phyloP scores from a whole-genome alignment of 139 green algal genomes.

The Micractinium sp. region DNA sequence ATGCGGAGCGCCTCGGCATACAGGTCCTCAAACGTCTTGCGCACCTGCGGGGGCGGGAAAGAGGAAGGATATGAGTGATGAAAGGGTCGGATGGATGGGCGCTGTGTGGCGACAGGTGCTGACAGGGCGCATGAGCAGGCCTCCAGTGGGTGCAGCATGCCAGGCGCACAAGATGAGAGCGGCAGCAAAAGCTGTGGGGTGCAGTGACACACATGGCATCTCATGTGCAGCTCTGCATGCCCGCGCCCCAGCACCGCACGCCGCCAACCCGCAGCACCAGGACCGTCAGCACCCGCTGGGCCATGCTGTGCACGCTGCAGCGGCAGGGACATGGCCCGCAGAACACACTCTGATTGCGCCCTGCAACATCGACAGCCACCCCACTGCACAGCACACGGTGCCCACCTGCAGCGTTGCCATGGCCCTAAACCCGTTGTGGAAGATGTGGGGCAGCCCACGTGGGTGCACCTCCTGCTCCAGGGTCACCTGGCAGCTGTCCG shows the following conservation, averaged over 20 bases:
- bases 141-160: no score
- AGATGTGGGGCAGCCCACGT: constrained; percentile 1
- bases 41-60: background rate
- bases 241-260: no score
- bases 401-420: constrained; percentile 18
- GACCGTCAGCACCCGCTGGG: no score
- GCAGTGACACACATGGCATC: no score
- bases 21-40: constrained; percentile 33
- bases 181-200: no score
- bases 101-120: no score
- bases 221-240: no score
- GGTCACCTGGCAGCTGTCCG: background rate
- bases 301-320: background rate
- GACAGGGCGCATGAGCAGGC: no score
- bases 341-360: no score
- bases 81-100: background rate
- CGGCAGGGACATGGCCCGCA: background rate
- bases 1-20: constrained; percentile 32
- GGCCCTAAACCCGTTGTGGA: constrained; percentile 17
- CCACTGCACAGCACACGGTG: background rate
- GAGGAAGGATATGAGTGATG: background rate
- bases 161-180: no score
- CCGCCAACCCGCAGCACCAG: no score
- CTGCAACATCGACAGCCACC: no score
- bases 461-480: constrained; percentile 32